A percentile compares a stretch with the other conserved stretches of the same genome.
Conservation (phyloP, 2,329 filamentous ascomycete genomes). For the Ceratocystiopsis minuta region DNA sequence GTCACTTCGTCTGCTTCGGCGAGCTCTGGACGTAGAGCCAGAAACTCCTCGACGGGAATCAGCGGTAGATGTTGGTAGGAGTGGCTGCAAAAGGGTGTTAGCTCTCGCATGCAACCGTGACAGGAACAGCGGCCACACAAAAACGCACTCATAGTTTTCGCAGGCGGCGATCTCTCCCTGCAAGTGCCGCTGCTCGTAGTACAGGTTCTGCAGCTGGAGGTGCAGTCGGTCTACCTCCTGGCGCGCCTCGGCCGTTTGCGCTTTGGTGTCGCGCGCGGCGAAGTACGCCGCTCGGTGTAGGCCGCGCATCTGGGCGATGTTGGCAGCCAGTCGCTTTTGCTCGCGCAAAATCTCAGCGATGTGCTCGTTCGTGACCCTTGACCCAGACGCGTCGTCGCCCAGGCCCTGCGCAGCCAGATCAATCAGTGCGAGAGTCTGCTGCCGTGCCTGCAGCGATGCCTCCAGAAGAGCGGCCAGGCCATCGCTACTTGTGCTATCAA, state of each 20-base stretch:
- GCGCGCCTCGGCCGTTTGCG: constrained; percentile 66
- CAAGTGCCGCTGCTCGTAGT: constrained; percentile 87
- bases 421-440: constrained; percentile 51
- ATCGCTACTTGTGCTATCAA: no score
- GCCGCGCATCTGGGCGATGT: constrained; percentile 63
- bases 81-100: constrained; percentile 36
- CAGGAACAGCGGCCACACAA: not conserved
- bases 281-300: constrained; percentile 70
- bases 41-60: constrained; percentile 66
- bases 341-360: constrained; percentile 47
- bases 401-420: constrained; percentile 25
- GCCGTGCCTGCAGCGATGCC: constrained; percentile 53
- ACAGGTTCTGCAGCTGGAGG: constrained; percentile 83
- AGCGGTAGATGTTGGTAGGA: constrained; percentile 75
- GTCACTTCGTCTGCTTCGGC: constrained; percentile 55
- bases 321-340: constrained; percentile 64
- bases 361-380: constrained; percentile 21
- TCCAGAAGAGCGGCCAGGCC: constrained; percentile 49
- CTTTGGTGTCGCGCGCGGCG: constrained; percentile 68
- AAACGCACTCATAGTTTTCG: constrained; percentile 70
- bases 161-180: constrained; percentile 80
- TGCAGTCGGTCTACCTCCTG: constrained; percentile 86
- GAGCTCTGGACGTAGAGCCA: constrained; percentile 58
- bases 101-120: no score
- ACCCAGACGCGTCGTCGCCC: constrained; percentile 15